phyloP scores from a whole-genome alignment of 2,329 filamentous ascomycete species.

The Chrysoporthe austroafricana region DNA sequence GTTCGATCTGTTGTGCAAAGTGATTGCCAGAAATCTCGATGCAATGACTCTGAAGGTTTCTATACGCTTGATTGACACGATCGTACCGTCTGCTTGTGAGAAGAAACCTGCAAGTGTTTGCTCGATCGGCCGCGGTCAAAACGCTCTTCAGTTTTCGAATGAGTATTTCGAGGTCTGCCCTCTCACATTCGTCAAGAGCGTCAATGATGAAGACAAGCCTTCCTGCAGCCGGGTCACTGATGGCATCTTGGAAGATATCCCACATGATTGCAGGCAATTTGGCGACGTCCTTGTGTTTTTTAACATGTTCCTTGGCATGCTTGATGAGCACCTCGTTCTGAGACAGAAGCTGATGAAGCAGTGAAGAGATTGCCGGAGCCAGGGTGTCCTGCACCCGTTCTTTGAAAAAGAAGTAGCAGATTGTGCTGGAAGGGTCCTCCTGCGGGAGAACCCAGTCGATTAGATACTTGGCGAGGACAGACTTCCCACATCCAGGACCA shows the following conservation, averaged over 20 bases:
- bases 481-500: neutral
- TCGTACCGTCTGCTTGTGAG: neutral
- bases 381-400: constrained; percentile 7
- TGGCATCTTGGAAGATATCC: neutral
- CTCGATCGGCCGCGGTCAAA: neutral
- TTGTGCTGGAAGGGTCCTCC: neutral
- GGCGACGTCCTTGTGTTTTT: constrained; percentile 3
- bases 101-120: neutral
- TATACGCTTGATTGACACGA: neutral
- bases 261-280: neutral
- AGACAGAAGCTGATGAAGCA: constrained; percentile 7
- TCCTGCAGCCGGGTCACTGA: neutral
- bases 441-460: neutral
- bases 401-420: constrained; percentile 9
- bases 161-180: neutral
- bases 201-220: constrained; percentile 1
- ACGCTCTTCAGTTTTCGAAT: neutral
- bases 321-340: constrained; percentile 1
- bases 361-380: neutral
- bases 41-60: neutral
- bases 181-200: neutral
- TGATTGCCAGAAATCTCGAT: neutral
- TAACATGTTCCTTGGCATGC: neutral
- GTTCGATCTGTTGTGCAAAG: neutral
- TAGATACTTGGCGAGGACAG: neutral